Evolutionary conservation across 163 green algal species (phyloP).

Genomic region (Scenedesmus sp.): DNA sequence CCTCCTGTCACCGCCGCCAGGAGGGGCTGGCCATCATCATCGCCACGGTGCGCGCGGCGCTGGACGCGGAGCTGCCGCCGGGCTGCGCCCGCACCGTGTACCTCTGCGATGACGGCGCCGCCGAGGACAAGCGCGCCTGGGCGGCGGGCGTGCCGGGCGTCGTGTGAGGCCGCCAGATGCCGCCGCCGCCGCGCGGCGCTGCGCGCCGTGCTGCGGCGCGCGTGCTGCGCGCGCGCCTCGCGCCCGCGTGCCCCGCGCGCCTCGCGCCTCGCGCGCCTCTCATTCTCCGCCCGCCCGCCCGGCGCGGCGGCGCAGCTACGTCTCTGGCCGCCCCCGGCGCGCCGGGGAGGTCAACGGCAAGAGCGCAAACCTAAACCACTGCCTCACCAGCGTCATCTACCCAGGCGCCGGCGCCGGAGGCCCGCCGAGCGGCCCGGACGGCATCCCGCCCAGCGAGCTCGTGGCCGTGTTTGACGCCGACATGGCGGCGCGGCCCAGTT

Average conservation of each 20-base stretch:
- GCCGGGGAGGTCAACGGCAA: conserved; percentile 56
- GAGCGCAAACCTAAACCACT: conserved; percentile 57
- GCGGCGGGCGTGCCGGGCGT: conserved; percentile 50
- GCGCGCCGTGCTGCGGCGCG: too few relatives aligned
- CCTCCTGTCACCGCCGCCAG: too few relatives aligned
- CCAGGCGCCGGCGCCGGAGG: neutral
- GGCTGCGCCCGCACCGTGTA: conserved; percentile 61
- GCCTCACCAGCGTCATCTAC: conserved; percentile 56
- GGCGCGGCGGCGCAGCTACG: conserved; percentile 39
- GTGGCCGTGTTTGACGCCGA: conserved; percentile 81
- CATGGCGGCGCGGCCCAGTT: conserved; percentile 68
- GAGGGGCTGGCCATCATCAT: conserved; percentile 70
- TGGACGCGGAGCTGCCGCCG: conserved; percentile 63
- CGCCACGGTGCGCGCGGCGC: conserved; percentile 66
- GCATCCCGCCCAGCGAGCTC: conserved; percentile 70
- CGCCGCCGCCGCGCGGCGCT: too few relatives aligned
- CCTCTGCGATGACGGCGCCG: conserved; percentile 79
- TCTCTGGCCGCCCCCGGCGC: conserved; percentile 43
- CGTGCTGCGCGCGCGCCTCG: neutral
- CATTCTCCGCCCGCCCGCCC: neutral
- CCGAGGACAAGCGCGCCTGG: conserved; percentile 68
- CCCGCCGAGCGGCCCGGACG: too few relatives aligned
- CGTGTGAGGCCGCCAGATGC: conserved; percentile 37
- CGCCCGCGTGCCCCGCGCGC: neutral
- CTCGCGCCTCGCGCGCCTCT: neutral